A percentile compares a stretch with the other conserved stretches of the same genome.
phyloP scores from a whole-genome alignment of 2,329 filamentous ascomycete genomes.

The Beauveria asiatica region DNA sequence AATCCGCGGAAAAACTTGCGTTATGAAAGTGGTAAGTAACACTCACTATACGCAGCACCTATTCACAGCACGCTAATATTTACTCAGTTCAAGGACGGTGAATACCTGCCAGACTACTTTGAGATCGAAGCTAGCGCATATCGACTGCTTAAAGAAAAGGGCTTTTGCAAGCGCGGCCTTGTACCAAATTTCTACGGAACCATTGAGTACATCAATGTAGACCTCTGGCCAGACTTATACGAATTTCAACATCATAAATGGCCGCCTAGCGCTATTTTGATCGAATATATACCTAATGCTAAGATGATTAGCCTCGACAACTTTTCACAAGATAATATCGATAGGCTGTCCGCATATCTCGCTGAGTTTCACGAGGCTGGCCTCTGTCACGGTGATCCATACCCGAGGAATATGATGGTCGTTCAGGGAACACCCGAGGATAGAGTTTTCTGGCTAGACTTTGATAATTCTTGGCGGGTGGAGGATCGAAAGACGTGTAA shows the following conservation, averaged over 20 bases:
- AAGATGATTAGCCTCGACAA: neutral
- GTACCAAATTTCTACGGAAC: neutral
- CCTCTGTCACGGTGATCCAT: neutral
- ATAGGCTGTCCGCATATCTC: neutral
- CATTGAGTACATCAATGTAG: neutral
- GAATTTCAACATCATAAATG: neutral
- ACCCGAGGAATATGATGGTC: constrained; percentile 4
- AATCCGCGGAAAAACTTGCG: neutral
- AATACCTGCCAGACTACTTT: neutral
- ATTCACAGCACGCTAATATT: neutral
- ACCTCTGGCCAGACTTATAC: neutral
- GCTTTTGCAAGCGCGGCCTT: neutral
- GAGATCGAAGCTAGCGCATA: neutral
- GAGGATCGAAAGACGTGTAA: neutral
- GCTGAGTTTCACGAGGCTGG: neutral
- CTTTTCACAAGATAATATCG: neutral
- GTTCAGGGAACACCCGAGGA: neutral
- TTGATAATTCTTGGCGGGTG: neutral
- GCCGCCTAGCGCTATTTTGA: neutral
- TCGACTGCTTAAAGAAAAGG: neutral
- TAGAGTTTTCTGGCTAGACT: neutral
- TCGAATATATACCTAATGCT: neutral
- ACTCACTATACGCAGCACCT: neutral
- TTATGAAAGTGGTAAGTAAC: neutral
- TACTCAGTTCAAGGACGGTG: neutral